These are phyloP conservation scores for Fusarium sp. DNA, from an alignment of 2,329 filamentous ascomycete species.

Conservation along the genomic window DNA sequence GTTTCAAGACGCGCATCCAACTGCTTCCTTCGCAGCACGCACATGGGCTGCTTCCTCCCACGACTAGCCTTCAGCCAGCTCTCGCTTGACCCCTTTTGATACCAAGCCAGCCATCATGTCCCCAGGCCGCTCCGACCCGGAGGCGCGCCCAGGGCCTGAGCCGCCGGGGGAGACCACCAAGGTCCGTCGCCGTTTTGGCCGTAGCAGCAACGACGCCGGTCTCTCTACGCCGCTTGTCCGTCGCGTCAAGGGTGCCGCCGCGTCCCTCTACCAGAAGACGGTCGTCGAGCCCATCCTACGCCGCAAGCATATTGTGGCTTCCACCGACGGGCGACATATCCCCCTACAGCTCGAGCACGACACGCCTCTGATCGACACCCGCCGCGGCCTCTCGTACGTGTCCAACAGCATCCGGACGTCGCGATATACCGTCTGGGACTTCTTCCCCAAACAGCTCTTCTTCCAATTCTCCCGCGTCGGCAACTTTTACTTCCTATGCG, in stretches of 20 bases:
- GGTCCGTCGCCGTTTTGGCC: constrained; percentile 18
- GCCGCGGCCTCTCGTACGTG: constrained; percentile 63
- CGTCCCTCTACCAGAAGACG: constrained; percentile 52
- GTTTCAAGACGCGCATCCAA: constrained; percentile 25
- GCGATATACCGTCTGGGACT: constrained; percentile 86
- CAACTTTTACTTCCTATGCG: constrained; percentile 89
- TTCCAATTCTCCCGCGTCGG: constrained; percentile 89
- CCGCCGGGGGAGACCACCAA: constrained; percentile 14
- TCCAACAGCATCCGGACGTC: constrained; percentile 81
- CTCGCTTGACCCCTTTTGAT: constrained; percentile 29
- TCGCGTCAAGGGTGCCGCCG: constrained; percentile 39
- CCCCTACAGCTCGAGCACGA: constrained; percentile 56
- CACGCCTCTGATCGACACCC: constrained; percentile 60
- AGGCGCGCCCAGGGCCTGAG: constrained; percentile 21
- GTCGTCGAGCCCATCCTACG: constrained; percentile 66
- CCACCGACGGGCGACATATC: constrained; percentile 74
- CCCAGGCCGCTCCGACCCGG: constrained; percentile 27
- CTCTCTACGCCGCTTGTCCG: constrained; percentile 25
- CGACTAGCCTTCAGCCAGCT: constrained; percentile 35
- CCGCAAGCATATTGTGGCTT: constrained; percentile 76
- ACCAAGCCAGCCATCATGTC: constrained; percentile 27
- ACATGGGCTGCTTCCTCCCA: constrained; percentile 6
- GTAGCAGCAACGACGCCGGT: constrained; percentile 24
- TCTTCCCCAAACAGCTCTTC: constrained; percentile 85
- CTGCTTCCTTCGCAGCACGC: constrained; percentile 5